Percentiles rank a stretch among this genome's conserved stretches.
Evolutionary conservation across 108 stramenopile species (phyloP).

Genomic region (Nannochloropsis granulata): DNA sequence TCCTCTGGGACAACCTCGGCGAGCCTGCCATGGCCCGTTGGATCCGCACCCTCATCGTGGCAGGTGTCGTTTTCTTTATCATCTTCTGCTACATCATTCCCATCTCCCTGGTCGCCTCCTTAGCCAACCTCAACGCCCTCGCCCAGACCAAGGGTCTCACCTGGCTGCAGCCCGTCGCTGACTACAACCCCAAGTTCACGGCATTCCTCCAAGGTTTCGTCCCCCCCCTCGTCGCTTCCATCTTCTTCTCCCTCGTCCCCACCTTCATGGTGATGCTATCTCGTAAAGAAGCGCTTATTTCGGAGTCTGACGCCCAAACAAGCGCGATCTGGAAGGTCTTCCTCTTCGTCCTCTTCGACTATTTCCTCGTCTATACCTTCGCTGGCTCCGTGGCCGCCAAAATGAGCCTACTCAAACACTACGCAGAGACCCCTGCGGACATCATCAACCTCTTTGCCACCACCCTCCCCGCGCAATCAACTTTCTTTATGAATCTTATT

Average conservation of each 20-base stretch:
- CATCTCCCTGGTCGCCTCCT: background rate
- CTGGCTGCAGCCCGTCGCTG: background rate
- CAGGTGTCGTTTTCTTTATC: background rate
- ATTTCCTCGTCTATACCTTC: background rate
- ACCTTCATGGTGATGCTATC: background rate
- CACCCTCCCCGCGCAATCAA: background rate
- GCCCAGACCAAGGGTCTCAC: background rate
- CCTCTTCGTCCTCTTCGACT: background rate
- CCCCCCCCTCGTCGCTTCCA: background rate
- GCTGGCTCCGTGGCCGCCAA: background rate
- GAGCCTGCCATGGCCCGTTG: background rate
- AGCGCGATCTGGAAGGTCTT: background rate
- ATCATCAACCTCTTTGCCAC: background rate
- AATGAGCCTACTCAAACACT: background rate
- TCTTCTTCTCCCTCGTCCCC: background rate
- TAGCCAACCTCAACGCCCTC: background rate
- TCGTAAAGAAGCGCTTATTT: background rate
- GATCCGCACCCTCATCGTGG: background rate
- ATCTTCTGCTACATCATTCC: background rate
- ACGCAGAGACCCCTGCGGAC: background rate
- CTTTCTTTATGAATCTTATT: background rate
- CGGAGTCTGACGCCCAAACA: background rate
- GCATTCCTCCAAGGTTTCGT: background rate
- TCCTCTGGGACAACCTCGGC: background rate
- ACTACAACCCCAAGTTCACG: background rate